Base-by-base conservation (phyloP, 306 rosid genomes). In the Hippophae gyantsensis region DNA sequence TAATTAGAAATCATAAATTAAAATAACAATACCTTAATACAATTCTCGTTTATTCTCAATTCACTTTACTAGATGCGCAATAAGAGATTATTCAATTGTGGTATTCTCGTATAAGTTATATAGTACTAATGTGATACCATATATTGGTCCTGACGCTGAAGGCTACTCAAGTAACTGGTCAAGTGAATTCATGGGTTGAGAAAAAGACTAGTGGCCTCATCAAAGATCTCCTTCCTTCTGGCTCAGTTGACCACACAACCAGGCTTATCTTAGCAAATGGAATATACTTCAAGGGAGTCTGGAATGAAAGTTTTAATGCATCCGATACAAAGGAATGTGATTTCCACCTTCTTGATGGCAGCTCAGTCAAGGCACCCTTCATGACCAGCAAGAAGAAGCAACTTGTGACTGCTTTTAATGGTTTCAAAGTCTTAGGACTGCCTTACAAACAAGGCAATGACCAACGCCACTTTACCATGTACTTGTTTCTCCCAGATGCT, bases 121-220 rank as follows among this genome's bases (percentile, higher is more conserved):
- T 2, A 9, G 8, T 41, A 43, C 11, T 54, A 49, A 56, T 61
- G 18, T 58, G 43, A 14, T 32, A 9, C 50, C 38, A 23, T 67
- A 8, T 57, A 40, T 46, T 48, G 26, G 45, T 60, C 61, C 56
- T 58, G 48, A 32, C 57, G 58, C 54, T 59, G 43, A 64, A 92
- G 95, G 81, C 89, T n/a, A 68, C 41, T 65, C 80, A 90, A 73
- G 95, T 65, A 74, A 49, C 45, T 1, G 47, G 64, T 10, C 89
- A 78, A 71, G 90, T 87, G 65, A 89, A 89, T 75, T 67, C 76
- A 6, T 89, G 95, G 94, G 86, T 78, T 2, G 95, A 81, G 67
- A 79, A 77, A 66, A 75, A 83, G 85, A 89, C 94, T 12, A 64
- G 65, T 57, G 90, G 90, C 50, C 85, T 89, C 43, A 76, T 89